Evolutionary conservation across 2,329 filamentous ascomycete species (phyloP).

Genomic region (Monosporascus sp.): DNA sequence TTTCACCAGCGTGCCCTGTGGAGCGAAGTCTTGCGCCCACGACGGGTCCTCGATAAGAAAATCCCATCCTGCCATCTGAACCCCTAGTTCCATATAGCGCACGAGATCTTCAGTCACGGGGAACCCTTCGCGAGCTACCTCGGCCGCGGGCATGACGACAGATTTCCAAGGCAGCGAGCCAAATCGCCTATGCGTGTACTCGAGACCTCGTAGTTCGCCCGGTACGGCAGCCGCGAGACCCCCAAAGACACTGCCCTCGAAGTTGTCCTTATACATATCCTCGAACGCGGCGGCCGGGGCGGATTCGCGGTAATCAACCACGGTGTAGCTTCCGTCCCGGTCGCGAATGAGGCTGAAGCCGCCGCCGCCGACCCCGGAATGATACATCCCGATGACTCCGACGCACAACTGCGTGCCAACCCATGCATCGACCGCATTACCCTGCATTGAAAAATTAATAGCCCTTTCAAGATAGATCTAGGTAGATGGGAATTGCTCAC

Average conservation of each 20-base stretch:
- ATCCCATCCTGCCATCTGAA: conserved; percentile 32
- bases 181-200: conserved; percentile 70
- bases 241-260: conserved; percentile 60
- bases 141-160: conserved; percentile 69
- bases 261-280: conserved; percentile 78
- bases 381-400: conserved; percentile 71
- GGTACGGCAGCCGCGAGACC: conserved; percentile 70
- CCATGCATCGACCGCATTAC: conserved; percentile 73
- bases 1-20: conserved; percentile 66
- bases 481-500: conserved; percentile 13
- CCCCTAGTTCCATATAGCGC: conserved; percentile 60
- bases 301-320: conserved; percentile 84
- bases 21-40: conserved; percentile 87
- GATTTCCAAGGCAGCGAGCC: conserved; percentile 65
- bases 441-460: conserved; percentile 31
- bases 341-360: conserved; percentile 81
- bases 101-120: conserved; percentile 68
- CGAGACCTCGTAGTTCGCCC: conserved; percentile 71
- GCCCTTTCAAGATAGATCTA: neutral
- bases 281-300: conserved; percentile 76
- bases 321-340: conserved; percentile 68
- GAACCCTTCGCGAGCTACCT: conserved; percentile 71
- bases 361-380: conserved; percentile 81
- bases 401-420: conserved; percentile 72
- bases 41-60: conserved; percentile 71